Conservation (phyloP, 495 filamentous ascomycete species). For the Pyrenopolyporus hunteri region DNA sequence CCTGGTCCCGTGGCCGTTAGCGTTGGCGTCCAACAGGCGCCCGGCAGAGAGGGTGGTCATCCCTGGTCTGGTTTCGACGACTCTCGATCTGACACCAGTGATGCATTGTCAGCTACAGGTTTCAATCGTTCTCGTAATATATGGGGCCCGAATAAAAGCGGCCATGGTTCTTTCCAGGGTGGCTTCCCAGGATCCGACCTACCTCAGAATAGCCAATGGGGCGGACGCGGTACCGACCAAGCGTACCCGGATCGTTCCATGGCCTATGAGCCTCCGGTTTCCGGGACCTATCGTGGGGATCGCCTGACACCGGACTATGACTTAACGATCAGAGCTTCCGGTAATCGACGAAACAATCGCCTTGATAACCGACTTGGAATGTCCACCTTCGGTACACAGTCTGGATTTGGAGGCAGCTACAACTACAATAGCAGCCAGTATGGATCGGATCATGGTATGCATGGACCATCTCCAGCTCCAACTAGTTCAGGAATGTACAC, state of each 20-base stretch:
- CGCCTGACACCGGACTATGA: constrained; percentile 56
- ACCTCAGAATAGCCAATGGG: constrained; percentile 47
- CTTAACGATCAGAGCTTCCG: constrained; percentile 43
- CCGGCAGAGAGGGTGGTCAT: constrained; percentile 58
- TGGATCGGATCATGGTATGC: constrained; percentile 41
- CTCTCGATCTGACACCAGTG: constrained; percentile 67
- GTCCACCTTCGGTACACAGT: constrained; percentile 28
- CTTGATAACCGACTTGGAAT: constrained; percentile 48
- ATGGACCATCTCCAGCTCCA: constrained; percentile 37
- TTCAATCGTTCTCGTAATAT: constrained; percentile 67
- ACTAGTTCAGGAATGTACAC: constrained; percentile 59
- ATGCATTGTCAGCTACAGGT: constrained; percentile 63
- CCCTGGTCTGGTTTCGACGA: constrained; percentile 72
- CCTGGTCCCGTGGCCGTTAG: constrained; percentile 54
- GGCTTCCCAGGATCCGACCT: constrained; percentile 45
- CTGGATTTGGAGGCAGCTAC: constrained; percentile 21
- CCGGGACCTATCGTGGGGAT: constrained; percentile 51
- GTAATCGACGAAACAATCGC: constrained; percentile 49
- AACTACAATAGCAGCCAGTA: constrained; percentile 42
- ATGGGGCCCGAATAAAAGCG: constrained; percentile 60
- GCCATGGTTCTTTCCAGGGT: constrained; percentile 42
- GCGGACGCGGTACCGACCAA: constrained; percentile 46
- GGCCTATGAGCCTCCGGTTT: constrained; percentile 38
- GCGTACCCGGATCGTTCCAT: constrained; percentile 39
- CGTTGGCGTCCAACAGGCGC: constrained; percentile 55